Evolutionary conservation across 805 yeast species (phyloP).

Genomic region (Schwanniomyces yamadae): DNA sequence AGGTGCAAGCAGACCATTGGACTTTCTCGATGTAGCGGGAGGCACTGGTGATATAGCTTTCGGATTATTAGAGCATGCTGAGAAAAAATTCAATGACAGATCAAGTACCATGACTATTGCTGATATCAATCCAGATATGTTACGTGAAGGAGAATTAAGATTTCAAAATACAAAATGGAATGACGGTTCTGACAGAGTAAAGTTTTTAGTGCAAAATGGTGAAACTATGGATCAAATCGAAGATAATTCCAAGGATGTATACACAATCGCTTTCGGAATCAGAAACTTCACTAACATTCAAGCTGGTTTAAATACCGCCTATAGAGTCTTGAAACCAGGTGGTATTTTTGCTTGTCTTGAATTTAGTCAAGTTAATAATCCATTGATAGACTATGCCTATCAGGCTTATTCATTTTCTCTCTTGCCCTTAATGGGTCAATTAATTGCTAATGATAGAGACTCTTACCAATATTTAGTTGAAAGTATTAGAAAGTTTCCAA

Average conservation of each 20-base stretch:
- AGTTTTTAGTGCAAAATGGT: slow-evolving; percentile 88
- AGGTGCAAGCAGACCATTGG: slow-evolving; percentile 71
- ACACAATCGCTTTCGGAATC: slow-evolving; percentile 96
- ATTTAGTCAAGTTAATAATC: slow-evolving; percentile 87
- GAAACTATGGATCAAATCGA: slow-evolving; percentile 81
- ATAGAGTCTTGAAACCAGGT: slow-evolving; percentile 94
- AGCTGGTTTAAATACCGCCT: slow-evolving; percentile 91
- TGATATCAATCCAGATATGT: slow-evolving; percentile 96
- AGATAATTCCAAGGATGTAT: slow-evolving; percentile 87
- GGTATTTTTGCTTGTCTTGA: slow-evolving; percentile 97
- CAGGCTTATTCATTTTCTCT: slow-evolving; percentile 85
- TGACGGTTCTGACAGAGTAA: slow-evolving; percentile 60
- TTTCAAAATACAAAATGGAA: slow-evolving; percentile 59
- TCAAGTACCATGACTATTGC: slow-evolving; percentile 83
- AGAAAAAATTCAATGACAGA: slow-evolving; percentile 68
- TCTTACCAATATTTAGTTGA: slow-evolving; percentile 96
- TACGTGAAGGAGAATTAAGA: slow-evolving; percentile 85
- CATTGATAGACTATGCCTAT: slow-evolving; percentile 70
- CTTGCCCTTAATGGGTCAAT: slow-evolving; percentile 92
- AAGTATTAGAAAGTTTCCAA: slow-evolving; percentile 87
- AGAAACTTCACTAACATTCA: slow-evolving; percentile 94
- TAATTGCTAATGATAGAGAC: slow-evolving; percentile 92
- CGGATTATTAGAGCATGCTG: slow-evolving; percentile 90
- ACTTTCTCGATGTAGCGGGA: slow-evolving; percentile 95
- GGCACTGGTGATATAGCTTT: slow-evolving; percentile 99